Evolutionary conservation across 805 yeast species (phyloP).

Genomic region (Wickerhamomyces pijperi): DNA sequence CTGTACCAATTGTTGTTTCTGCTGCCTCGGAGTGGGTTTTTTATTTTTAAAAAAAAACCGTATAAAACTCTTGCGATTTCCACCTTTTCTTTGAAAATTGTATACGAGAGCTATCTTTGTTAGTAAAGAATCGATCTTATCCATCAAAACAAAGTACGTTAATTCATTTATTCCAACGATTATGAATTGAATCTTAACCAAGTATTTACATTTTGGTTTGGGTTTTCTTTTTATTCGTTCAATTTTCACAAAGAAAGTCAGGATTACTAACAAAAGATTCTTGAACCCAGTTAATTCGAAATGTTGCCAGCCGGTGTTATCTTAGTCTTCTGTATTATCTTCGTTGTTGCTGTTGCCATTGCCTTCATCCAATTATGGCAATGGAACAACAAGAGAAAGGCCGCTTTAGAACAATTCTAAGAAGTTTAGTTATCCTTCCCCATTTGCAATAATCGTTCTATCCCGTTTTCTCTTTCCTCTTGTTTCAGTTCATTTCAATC

Average conservation of each 20-base stretch:
- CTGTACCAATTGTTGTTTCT: too few relatives aligned
- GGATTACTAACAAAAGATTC: slow-evolving; percentile 1
- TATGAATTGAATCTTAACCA: too few relatives aligned
- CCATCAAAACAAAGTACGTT: not conserved
- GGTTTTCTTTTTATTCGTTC: too few relatives aligned
- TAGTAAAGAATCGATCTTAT: too few relatives aligned
- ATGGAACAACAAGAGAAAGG: slow-evolving; percentile 12
- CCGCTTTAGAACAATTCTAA: slow-evolving; percentile 17
- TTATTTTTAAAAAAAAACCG: not conserved
- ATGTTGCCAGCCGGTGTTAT: slow-evolving; percentile 24
- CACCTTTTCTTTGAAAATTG: not conserved
- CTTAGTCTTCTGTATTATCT: slow-evolving; percentile 19
- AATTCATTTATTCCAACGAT: too few relatives aligned
- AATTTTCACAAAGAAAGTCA: too few relatives aligned
- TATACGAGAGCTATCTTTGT: not conserved
- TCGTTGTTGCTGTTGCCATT: slow-evolving; percentile 16
- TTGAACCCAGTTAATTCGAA: slow-evolving; percentile 4
- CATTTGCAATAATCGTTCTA: too few relatives aligned
- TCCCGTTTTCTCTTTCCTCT: slow-evolving; percentile 1
- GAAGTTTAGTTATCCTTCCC: not conserved
- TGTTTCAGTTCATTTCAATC: not conserved
- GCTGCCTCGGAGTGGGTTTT: too few relatives aligned
- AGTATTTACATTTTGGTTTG: too few relatives aligned
- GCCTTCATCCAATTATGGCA: slow-evolving; percentile 6
- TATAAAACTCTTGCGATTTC: not conserved